Evolutionary conservation across 495 filamentous ascomycete species (phyloP).

Genomic region (Chaetomium fimeti): DNA sequence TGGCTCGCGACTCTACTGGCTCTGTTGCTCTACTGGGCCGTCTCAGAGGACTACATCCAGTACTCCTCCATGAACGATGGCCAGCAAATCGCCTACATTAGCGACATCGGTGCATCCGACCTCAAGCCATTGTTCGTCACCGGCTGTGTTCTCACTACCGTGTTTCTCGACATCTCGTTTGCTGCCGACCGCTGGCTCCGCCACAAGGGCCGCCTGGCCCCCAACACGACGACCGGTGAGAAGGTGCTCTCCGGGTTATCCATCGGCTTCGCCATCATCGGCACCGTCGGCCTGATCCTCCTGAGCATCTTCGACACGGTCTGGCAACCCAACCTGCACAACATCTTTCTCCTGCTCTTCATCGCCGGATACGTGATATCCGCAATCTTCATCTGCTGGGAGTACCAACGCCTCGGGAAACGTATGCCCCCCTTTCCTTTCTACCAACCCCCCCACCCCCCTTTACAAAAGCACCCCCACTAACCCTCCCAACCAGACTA

Average conservation of each 20-base stretch:
- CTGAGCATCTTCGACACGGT: constrained; percentile 82
- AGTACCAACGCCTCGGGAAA: constrained; percentile 80
- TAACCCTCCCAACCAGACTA: constrained; percentile 47
- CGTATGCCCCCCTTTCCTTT: constrained; percentile 39
- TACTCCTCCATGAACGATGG: constrained; percentile 64
- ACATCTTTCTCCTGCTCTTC: constrained; percentile 78
- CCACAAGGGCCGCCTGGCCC: constrained; percentile 67
- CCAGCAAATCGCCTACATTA: constrained; percentile 79
- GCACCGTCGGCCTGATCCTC: constrained; percentile 75
- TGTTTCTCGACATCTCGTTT: constrained; percentile 83
- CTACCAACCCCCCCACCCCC: background rate
- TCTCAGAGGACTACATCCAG: constrained; percentile 52
- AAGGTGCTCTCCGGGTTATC: constrained; percentile 66
- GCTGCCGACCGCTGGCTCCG: constrained; percentile 78
- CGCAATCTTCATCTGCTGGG: constrained; percentile 80
- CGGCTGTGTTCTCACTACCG: constrained; percentile 72
- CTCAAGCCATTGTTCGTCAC: constrained; percentile 88
- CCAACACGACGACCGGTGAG: constrained; percentile 65
- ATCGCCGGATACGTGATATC: constrained; percentile 79
- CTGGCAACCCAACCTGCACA: constrained; percentile 63
- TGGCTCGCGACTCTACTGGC: constrained; percentile 69
- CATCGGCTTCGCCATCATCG: constrained; percentile 71
- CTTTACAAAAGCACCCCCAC: background rate
- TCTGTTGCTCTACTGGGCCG: constrained; percentile 61
- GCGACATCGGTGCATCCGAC: constrained; percentile 67